Conservation (phyloP, 192 early-diverging fungal species). For the Chytriomyces sp. region DNA sequence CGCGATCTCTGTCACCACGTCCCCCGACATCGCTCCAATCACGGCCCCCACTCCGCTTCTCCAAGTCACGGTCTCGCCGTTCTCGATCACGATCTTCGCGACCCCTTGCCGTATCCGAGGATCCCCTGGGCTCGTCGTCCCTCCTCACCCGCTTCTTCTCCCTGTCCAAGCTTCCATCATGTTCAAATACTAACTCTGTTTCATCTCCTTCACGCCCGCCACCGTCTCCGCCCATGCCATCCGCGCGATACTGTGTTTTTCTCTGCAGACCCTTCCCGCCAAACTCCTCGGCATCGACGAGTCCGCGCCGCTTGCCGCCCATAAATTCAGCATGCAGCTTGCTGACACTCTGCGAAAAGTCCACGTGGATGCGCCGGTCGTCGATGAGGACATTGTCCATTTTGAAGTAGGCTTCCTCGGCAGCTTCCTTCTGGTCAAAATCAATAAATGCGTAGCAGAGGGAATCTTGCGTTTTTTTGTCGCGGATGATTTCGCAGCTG, state of each 20-base stretch:
- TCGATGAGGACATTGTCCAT: conserved; percentile 97
- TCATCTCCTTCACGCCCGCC: conserved; percentile 12
- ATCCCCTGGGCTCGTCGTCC: background rate
- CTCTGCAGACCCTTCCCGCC: conserved; percentile 37
- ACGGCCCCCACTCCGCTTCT: background rate
- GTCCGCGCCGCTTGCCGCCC: conserved; percentile 32
- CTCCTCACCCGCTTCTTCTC: conserved; percentile 38
- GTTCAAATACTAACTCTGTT: conserved; percentile 54
- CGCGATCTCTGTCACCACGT: background rate
- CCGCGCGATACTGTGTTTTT: conserved; percentile 38
- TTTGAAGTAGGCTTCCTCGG: conserved; percentile 93
- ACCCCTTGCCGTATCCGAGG: background rate
- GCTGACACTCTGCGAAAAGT: conserved; percentile 95
- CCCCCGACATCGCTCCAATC: background rate
- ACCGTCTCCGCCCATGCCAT: conserved; percentile 1
- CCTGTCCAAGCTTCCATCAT: conserved; percentile 39
- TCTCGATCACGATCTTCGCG: background rate
- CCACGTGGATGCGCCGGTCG: conserved; percentile 93
- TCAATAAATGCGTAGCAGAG: conserved; percentile 97
- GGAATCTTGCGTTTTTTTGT: conserved; percentile 78
- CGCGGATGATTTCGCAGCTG: conserved; percentile 91
- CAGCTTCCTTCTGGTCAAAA: conserved; percentile 82
- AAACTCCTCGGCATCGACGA: conserved; percentile 31
- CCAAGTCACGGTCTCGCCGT: background rate
- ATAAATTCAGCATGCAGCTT: conserved; percentile 83